These are phyloP conservation scores for Tolypocladium ovalisporum DNA, from an alignment of 2,329 filamentous ascomycete species.

Conservation along the genomic window DNA sequence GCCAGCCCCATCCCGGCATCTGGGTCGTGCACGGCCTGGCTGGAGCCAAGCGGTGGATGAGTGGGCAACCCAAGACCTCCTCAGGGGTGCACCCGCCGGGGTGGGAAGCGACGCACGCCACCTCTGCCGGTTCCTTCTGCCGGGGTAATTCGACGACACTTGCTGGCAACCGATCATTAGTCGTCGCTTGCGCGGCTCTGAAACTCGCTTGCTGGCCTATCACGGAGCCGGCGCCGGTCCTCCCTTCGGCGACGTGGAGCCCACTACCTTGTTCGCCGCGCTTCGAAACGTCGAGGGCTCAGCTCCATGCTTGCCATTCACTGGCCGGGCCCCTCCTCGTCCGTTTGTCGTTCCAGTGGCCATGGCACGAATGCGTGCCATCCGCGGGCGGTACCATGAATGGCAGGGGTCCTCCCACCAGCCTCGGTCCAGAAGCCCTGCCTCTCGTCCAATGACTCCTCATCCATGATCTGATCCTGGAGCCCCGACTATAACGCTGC, in stretches of 20 bases:
- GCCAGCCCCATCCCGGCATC: slow-evolving; percentile 5
- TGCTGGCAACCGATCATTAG: background rate
- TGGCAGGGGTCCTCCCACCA: background rate
- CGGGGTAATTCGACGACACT: background rate
- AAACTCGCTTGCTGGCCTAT: slow-evolving; percentile 7
- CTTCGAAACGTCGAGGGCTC: slow-evolving; percentile 5
- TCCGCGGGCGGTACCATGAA: background rate
- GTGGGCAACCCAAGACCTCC: background rate
- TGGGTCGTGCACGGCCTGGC: background rate
- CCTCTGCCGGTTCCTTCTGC: background rate
- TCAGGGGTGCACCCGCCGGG: background rate
- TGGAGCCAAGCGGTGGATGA: background rate
- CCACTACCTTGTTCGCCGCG: slow-evolving; percentile 2
- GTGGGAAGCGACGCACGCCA: background rate
- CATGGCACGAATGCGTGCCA: slow-evolving; percentile 6
- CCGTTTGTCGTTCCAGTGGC: background rate
- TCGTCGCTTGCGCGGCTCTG: slow-evolving; percentile 3
- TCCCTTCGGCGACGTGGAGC: slow-evolving; percentile 5
- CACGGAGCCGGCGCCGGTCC: slow-evolving; percentile 1
- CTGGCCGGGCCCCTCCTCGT: slow-evolving; percentile 1
- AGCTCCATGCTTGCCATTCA: slow-evolving; percentile 3
- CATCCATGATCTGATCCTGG: slow-evolving; percentile 5
- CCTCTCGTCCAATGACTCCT: slow-evolving; percentile 5
- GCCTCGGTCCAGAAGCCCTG: background rate
- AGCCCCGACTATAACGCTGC: slow-evolving; percentile 1